Evolutionary conservation across 1,284 basidiomycete genomes (phyloP).

Genomic region (Cystobasidium pallidum): DNA sequence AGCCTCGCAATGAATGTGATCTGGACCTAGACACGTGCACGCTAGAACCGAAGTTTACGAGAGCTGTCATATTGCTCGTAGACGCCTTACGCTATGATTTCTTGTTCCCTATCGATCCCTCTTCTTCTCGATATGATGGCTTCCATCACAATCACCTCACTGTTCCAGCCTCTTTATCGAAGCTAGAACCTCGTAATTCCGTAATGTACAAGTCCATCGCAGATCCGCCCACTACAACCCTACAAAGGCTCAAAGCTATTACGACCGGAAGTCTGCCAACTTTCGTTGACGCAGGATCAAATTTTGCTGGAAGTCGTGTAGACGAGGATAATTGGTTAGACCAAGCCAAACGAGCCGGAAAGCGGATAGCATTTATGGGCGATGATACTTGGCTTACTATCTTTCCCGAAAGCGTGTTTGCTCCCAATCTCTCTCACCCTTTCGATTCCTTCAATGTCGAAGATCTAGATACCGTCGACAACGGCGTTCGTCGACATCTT

Average conservation of each 20-base stretch:
- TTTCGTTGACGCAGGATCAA: conserved; percentile 89
- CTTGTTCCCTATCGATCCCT: conserved; percentile 66
- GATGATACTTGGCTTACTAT: conserved; percentile 95
- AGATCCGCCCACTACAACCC: conserved; percentile 92
- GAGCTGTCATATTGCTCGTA: conserved; percentile 83
- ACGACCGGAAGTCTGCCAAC: conserved; percentile 96
- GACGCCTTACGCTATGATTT: conserved; percentile 96
- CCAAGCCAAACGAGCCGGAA: conserved; percentile 58
- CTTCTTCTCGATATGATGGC: conserved; percentile 64
- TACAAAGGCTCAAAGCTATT: conserved; percentile 92
- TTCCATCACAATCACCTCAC: conserved; percentile 81
- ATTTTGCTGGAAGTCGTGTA: conserved; percentile 84
- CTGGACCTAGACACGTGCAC: conserved; percentile 59
- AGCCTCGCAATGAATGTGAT: conserved; percentile 63
- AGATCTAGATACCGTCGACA: conserved; percentile 92
- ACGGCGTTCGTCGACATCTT: conserved; percentile 82
- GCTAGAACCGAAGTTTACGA: conserved; percentile 69
- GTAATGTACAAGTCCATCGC: conserved; percentile 86
- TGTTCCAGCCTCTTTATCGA: conserved; percentile 73
- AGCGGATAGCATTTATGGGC: conserved; percentile 80
- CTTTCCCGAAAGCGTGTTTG: conserved; percentile 72
- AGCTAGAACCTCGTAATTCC: conserved; percentile 67
- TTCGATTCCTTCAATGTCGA: conserved; percentile 99
- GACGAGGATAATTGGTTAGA: conserved; percentile 74
- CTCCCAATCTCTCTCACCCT: conserved; percentile 69